Base-by-base conservation (phyloP, 768 basidiomycete genomes). In the Boletus fagicola region DNA sequence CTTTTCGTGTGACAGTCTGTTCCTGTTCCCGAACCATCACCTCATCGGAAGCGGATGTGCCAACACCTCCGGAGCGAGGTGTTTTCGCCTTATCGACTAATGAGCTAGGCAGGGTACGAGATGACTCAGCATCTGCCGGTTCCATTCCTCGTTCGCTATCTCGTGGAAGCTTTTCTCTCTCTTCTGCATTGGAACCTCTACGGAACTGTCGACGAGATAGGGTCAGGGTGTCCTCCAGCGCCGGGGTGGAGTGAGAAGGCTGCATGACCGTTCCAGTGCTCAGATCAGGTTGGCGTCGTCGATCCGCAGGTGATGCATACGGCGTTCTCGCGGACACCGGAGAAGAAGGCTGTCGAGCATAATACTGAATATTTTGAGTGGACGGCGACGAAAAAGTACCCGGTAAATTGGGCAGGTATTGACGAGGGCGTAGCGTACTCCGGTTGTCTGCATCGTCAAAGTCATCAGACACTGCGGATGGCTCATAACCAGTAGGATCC, bases 401-500 rank as follows among this genome's bases (percentile, higher is more conserved):
- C 51, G 63, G 58, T 57, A 65, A 52, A 64, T 68, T 64, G 13
- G 74, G 63, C 16, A 49, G 30, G 53, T 57, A 64, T 51, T 76
- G 73, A 40, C 75, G 72, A 35, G 79, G 72, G 43, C 81, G 77
- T 36, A 78, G 64, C 36, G 78, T 75, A 38, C 53, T 84, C 79
- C 57, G 79, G 74, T 65, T 68, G 33, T 85, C 85, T 47, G 75
- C 75, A 68, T 81, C 79, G 48, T 90, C 86, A 49, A 83, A 70
- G 68, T 89, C 88, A 63, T 79, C 77, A 46, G 76, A 78, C 50
- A 76, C 73, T 16, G 64, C 59, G 15, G 80, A 78, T 26, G 85
- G 86, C 55, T 92, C 88, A 65, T 90, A 88, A n/a, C 86, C 87
- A 35, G 82, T 84, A 26, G 77, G 76, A 38, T 78, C 78, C 42